A percentile compares a stretch with the other conserved stretches of the same genome.
These are phyloP conservation scores for Cytospora mali DNA, from an alignment of 2,329 filamentous ascomycete genomes.

Conservation along the genomic window DNA sequence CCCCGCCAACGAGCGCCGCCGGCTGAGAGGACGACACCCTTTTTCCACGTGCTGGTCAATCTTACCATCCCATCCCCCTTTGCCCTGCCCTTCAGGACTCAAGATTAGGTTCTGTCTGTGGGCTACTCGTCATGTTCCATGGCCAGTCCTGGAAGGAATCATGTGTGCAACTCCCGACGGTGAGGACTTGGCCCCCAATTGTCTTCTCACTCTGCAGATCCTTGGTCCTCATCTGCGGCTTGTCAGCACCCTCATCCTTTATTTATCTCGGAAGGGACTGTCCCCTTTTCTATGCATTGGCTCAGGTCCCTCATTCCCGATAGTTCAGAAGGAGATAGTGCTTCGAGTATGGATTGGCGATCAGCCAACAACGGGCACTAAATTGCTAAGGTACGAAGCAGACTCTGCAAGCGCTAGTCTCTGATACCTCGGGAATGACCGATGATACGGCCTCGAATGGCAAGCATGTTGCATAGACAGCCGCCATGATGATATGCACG, in stretches of 20 bases:
- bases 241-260: slow-evolving; percentile 26
- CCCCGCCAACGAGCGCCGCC: slow-evolving; percentile 19
- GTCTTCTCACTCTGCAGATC: slow-evolving; percentile 5
- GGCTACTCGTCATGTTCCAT: slow-evolving; percentile 7
- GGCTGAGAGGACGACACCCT: slow-evolving; percentile 4
- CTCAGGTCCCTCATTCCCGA: neutral
- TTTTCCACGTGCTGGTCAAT: slow-evolving; percentile 12
- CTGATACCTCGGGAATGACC: neutral
- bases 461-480: neutral
- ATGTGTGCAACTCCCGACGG: slow-evolving; percentile 9
- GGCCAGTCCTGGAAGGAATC: neutral
- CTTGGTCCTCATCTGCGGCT: slow-evolving; percentile 17
- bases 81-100: neutral
- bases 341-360: slow-evolving; percentile 4
- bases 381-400: neutral
- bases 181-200: slow-evolving; percentile 21
- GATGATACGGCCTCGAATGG: slow-evolving; percentile 1
- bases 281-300: slow-evolving; percentile 23
- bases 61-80: slow-evolving; percentile 22
- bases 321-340: slow-evolving; percentile 8
- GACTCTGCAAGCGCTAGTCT: neutral
- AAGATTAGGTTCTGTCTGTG: neutral
- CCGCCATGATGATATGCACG: slow-evolving; percentile 2
- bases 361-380: slow-evolving; percentile 7
- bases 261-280: slow-evolving; percentile 3